Conservation (phyloP, 805 yeast species). For the Candida caryicola region DNA sequence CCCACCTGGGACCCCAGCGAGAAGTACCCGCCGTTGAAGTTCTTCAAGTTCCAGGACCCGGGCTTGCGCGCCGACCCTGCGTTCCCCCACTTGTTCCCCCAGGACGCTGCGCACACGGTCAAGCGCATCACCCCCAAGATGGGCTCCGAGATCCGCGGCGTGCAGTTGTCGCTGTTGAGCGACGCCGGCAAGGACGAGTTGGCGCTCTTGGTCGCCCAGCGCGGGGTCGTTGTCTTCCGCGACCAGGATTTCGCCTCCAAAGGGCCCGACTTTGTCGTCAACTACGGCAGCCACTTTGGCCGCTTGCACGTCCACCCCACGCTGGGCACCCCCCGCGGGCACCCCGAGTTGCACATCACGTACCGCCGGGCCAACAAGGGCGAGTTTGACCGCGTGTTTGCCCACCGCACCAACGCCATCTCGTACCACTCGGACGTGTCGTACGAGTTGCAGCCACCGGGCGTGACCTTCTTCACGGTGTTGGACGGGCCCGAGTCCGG, state of each 20-base stretch:
- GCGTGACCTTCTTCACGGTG: slow-evolving; percentile 63
- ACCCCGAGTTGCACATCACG: slow-evolving; percentile 61
- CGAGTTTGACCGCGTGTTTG: slow-evolving; percentile 35
- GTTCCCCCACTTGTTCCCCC: slow-evolving; percentile 20
- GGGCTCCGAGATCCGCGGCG: slow-evolving; percentile 28
- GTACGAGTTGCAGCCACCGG: slow-evolving; percentile 72
- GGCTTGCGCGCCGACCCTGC: slow-evolving; percentile 24
- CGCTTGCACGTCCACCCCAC: slow-evolving; percentile 72
- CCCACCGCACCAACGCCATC: slow-evolving; percentile 35
- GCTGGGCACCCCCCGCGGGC: slow-evolving; percentile 65
- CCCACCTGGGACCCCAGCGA: slow-evolving; percentile 36
- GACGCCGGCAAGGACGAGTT: slow-evolving; percentile 31
- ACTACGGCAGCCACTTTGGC: slow-evolving; percentile 65
- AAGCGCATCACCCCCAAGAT: slow-evolving; percentile 30
- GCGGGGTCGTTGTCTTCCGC: slow-evolving; percentile 35
- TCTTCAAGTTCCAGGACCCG: slow-evolving; percentile 27
- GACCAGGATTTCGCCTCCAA: slow-evolving; percentile 27
- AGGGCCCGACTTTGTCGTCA: slow-evolving; percentile 49
- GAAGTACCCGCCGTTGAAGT: slow-evolving; percentile 26
- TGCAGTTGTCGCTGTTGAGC: slow-evolving; percentile 28
- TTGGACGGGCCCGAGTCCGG: slow-evolving; percentile 60
- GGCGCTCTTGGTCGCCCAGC: slow-evolving; percentile 29
- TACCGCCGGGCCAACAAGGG: slow-evolving; percentile 47
- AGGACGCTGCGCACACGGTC: slow-evolving; percentile 11
- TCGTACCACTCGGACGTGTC: slow-evolving; percentile 75